These are phyloP conservation scores for Echites panduratus DNA, from an alignment of 257 asterid species.

Conservation along the genomic window DNA sequence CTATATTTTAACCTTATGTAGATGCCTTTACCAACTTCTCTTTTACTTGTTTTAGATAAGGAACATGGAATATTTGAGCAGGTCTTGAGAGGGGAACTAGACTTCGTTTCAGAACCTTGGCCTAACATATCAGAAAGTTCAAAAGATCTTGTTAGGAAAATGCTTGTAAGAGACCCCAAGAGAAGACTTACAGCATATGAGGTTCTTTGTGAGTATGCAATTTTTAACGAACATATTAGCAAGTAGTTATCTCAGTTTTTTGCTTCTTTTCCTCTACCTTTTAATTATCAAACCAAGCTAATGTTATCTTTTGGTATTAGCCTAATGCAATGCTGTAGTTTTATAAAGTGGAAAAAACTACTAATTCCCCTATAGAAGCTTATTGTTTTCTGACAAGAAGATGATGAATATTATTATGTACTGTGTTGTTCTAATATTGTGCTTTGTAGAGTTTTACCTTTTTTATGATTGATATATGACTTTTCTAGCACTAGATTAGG, in stretches of 20 bases:
- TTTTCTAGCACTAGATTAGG: neutral
- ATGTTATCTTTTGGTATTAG: neutral
- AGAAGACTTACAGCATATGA: slow-evolving; percentile 56
- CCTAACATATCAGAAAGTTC: slow-evolving; percentile 60
- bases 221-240: neutral
- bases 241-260: neutral
- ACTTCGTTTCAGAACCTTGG: slow-evolving; percentile 70
- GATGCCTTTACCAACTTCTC: neutral
- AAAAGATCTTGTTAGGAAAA: slow-evolving; percentile 54
- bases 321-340: neutral
- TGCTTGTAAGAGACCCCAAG: slow-evolving; percentile 63
- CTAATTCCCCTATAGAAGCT: neutral
- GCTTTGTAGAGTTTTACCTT: neutral
- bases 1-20: neutral
- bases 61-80: slow-evolving; percentile 70
- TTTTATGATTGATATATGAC: neutral
- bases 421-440: neutral
- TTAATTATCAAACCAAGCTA: neutral
- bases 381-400: neutral
- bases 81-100: slow-evolving; percentile 64
- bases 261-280: neutral
- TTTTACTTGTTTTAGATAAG: slow-evolving; percentile 37
- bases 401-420: neutral
- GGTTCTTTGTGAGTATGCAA: slow-evolving; percentile 52
- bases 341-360: neutral